A percentile compares a stretch with the other conserved stretches of the same genome.
Evolutionary conservation across 495 filamentous ascomycete species (phyloP).

Genomic region (Talaromyces nanjingensis): DNA sequence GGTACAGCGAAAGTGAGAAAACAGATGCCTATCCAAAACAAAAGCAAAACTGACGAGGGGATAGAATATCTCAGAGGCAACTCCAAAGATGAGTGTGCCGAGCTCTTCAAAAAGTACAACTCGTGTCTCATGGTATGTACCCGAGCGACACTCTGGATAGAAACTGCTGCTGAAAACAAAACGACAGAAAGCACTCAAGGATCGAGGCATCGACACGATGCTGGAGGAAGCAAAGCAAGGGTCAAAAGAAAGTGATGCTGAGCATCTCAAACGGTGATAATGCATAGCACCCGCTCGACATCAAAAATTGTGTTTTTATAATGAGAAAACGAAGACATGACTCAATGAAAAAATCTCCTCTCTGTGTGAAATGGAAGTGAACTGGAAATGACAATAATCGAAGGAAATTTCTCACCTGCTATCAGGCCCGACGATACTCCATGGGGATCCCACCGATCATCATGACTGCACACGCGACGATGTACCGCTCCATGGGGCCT

Average conservation of each 20-base stretch:
- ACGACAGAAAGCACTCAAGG: slow-evolving; percentile 67
- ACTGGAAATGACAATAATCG: neutral
- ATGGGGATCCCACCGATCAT: neutral
- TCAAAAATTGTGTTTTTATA: slow-evolving; percentile 1
- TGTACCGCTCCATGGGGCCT: neutral
- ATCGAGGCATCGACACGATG: slow-evolving; percentile 79
- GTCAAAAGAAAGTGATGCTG: slow-evolving; percentile 70
- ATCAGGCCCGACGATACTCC: neutral
- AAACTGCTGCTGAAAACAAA: slow-evolving; percentile 10
- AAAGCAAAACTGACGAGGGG: slow-evolving; percentile 7
- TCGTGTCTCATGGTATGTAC: slow-evolving; percentile 66
- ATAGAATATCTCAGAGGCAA: slow-evolving; percentile 80
- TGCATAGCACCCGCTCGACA: neutral
- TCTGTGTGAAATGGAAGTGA: neutral
- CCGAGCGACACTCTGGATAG: neutral
- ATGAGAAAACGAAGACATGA: slow-evolving; percentile 6
- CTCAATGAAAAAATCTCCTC: neutral
- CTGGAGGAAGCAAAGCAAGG: slow-evolving; percentile 77
- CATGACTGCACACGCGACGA: neutral
- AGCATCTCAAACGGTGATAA: slow-evolving; percentile 54
- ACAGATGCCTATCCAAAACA: neutral
- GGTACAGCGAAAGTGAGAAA: slow-evolving; percentile 83
- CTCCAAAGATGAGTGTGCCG: slow-evolving; percentile 75
- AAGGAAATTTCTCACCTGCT: neutral
- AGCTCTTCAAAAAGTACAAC: slow-evolving; percentile 80